Evolutionary conservation across 768 basidiomycete species (phyloP), one percentile per base, ranked within the genome.

Genomic region (Pisolithus microcarpus): DNA sequence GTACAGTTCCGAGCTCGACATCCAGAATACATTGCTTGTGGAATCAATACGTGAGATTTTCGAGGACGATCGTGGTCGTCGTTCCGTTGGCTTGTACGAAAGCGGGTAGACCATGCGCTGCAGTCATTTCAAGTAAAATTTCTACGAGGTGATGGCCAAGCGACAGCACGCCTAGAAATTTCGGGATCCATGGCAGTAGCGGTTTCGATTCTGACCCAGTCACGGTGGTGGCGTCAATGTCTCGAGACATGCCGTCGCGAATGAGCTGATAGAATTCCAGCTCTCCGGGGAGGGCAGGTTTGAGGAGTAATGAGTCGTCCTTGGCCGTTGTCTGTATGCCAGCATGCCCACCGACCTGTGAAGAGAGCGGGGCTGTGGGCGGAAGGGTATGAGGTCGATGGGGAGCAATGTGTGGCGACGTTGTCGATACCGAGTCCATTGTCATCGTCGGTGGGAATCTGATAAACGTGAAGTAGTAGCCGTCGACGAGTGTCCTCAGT

Each of bases 1-100:
- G 76, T 1, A 86, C 73, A 0, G 87, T 94, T 1, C 96, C 96
- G 15, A 98, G 85, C 67, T 26, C 4, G 21, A 23, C 21, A 23
- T 4, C 4, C 1, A 30, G 30, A 51, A 96, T 78, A 57, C 88
- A 91, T 6, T 94, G 94, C 63, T 82, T 85, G 36, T 68, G 58
- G 72, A 93, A 97, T 1, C 75, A 62, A 56, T 85, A 67, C 2
- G 86, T 69, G 11, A 93, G 70, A 65, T 99, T 97, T 70, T 94
- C 85, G 3, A 99, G 69, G 28, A 95, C 90, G 48, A 95, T 71
- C 52, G 80, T 84, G 73, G 93, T 82, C 73, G 56, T 57, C 1
- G 72, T 65, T 75, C 78, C 80, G 76, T 75, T 80, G 54, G 70
- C 61, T 6, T 65, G 43, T 13, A 43, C 42, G 19, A 43, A 5